Evolutionary conservation across 495 filamentous ascomycete species (phyloP).

Genomic region (Rusavskia elegans): DNA sequence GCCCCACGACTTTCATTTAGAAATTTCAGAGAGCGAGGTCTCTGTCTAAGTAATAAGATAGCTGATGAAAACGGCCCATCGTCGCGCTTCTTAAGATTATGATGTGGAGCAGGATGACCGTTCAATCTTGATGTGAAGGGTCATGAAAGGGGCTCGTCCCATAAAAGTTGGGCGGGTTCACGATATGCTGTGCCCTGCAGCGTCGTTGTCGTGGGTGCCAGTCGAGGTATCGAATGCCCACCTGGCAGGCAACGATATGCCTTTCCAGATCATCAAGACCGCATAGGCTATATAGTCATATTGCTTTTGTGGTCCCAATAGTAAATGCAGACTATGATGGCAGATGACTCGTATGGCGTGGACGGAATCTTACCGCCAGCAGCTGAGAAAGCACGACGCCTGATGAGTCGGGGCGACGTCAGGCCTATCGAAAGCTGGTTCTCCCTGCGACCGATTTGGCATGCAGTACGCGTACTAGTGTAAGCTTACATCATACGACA

Average conservation of each 20-base stretch:
- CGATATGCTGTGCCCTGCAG: neutral
- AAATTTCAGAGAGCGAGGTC: neutral
- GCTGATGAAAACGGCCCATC: neutral
- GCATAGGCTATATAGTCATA: neutral
- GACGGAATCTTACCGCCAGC: neutral
- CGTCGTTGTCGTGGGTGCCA: no score
- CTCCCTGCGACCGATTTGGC: neutral
- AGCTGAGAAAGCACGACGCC: neutral
- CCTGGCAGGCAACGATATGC: no score
- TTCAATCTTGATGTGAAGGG: neutral
- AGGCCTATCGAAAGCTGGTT: neutral
- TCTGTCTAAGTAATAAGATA: neutral
- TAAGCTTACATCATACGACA: no score
- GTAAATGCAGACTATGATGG: neutral
- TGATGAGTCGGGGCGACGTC: neutral
- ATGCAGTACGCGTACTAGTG: no score
- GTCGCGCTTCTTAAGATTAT: neutral
- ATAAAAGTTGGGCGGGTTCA: neutral
- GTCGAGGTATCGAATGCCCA: no score
- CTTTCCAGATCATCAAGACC: no score
- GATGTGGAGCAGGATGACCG: neutral
- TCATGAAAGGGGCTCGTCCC: neutral
- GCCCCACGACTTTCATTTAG: neutral
- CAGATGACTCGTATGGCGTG: neutral
- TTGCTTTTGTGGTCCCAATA: neutral